Evolutionary conservation across 768 basidiomycete species (phyloP).

Genomic region (Xerocomellus intermedius): DNA sequence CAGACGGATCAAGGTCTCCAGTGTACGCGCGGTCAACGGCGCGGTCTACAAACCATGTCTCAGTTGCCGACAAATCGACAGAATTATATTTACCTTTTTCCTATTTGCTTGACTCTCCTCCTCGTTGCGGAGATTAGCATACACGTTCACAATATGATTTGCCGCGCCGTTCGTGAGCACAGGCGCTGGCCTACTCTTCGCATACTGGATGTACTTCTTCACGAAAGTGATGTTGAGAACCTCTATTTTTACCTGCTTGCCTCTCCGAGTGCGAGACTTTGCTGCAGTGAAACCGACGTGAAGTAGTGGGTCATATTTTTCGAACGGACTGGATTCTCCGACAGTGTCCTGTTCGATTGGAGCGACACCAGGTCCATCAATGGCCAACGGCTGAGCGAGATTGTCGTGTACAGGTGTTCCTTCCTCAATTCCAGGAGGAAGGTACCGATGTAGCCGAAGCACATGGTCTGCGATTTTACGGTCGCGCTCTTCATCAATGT

Average conservation of each 20-base stretch:
- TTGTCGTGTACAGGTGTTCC: conserved; percentile 89
- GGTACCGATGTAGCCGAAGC: conserved; percentile 93
- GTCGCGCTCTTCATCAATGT: conserved; percentile 93
- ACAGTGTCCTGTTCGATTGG: conserved; percentile 38
- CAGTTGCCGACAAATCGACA: background rate
- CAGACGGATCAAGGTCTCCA: conserved; percentile 97
- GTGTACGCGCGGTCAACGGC: conserved; percentile 95
- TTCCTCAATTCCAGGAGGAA: conserved; percentile 95
- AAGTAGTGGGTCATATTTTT: conserved; percentile 94
- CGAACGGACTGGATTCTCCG: conserved; percentile 68
- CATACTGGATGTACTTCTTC: conserved; percentile 98
- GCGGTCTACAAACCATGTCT: conserved; percentile 65
- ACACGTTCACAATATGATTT: conserved; percentile 90
- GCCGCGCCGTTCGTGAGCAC: conserved; percentile 90
- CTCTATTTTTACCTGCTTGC: conserved; percentile 67
- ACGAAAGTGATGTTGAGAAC: conserved; percentile 91
- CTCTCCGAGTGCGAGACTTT: conserved; percentile 52
- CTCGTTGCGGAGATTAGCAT: conserved; percentile 89
- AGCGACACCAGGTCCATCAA: conserved; percentile 67
- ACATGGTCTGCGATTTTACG: conserved; percentile 97
- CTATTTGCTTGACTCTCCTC: conserved; percentile 79
- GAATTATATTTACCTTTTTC: conserved; percentile 59
- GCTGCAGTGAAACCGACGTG: conserved; percentile 73
- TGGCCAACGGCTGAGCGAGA: conserved; percentile 81
- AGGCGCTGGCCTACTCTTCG: conserved; percentile 85